Evolutionary conservation across 352 stramenopile genomes (phyloP), one percentile per base, ranked within the genome.

Genomic region (Globisporangium abappressorium): DNA sequence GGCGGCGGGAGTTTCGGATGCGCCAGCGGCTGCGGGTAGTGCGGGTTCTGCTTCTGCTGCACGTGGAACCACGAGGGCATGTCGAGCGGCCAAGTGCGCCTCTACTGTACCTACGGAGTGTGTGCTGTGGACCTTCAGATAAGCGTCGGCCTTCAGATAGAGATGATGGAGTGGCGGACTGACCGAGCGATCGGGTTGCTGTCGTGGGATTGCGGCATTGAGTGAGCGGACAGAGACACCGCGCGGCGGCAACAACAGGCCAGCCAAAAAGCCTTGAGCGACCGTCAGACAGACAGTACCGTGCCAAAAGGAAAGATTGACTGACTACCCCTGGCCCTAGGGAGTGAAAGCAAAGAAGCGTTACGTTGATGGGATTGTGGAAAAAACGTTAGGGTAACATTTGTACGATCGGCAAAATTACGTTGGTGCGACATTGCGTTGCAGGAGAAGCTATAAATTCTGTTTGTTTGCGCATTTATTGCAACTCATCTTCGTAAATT

Each of bases 21-120:
- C 49, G 8, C 49, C 47, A 47, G 60, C 41, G 38, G 28, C 54
- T 62, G n/a, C n/a, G n/a, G 30, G 12, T 58, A 22, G 15, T n/a
- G 34, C 14, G 43, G 43, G 43, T 51, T 51, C 43, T 51, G 43
- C 43, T 51, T 11, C 5, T 55, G 30, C 30, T 14, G 34, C 9
- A 55, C 34, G 24, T 61, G 36, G 62, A 68, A 68, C 62, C 62
- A 68, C 34, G 62, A 54, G 51, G 49, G 51, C 62, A 68, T 68
- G 41, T 36, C 62, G 15, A 22, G 33, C 43, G 43, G 43, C 18
- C 18, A 24, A 22, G 43, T 22, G 43, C 43, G 43, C 43, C 9
- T 24, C 15, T 24, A 51, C 43, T 51, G 15, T 22, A 51, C 15
- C 18, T n/a, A 22, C 7, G 0, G 15, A 22, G 43, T n/a, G 6